Evolutionary conservation across 768 basidiomycete genomes (phyloP), one percentile per base, ranked within the genome.

Genomic region (Calvatia gigantea): DNA sequence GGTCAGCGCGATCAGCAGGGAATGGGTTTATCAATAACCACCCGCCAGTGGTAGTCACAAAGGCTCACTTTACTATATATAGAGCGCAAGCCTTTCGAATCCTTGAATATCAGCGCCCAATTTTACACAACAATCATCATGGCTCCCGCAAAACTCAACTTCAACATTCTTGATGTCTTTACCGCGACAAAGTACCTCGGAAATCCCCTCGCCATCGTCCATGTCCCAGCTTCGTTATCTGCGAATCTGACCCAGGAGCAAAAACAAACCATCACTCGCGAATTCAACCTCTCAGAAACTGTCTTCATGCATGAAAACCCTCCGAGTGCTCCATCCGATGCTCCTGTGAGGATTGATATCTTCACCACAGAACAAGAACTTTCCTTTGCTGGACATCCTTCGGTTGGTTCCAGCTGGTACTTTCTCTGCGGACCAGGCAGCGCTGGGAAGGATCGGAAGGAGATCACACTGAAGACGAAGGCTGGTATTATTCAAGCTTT

Each of bases 261-360:
- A 53, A 78, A 78, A 56, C 76, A 75, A 51, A 64, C 56, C 11
- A 73, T 78, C 51, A 76, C 78, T 2, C 67, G 70, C 23, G 78
- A 79, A 57, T 80, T 80, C 65, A 78, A 80, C 58, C 68, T 77
- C 52, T 76, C 77, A 3, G 78, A 79, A 47, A 79, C 78, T 0
- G 74, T 78, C 28, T 78, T 78, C 60, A 65, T 75, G 1, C 75
- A 78, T 57, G 69, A 72, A 49, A 48, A 32, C 29, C 9, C 38
- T 14, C 37, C 38, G 9, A 31, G 33, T 42, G 58, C 60, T 14
- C 52, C 59, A 15, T 19, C 47, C 8, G 62, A 64, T 29, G 56
- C 59, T 2, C 64, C 69, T 1, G 61, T 69, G 27, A 60, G 54
- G 9, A 73, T 75, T 56, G 73, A 78, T 44, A 77, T 77, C 46